Evolutionary conservation across 768 basidiomycete genomes (phyloP), one percentile per base, ranked within the genome.

Genomic region (Suillus fuscotomentosus): DNA sequence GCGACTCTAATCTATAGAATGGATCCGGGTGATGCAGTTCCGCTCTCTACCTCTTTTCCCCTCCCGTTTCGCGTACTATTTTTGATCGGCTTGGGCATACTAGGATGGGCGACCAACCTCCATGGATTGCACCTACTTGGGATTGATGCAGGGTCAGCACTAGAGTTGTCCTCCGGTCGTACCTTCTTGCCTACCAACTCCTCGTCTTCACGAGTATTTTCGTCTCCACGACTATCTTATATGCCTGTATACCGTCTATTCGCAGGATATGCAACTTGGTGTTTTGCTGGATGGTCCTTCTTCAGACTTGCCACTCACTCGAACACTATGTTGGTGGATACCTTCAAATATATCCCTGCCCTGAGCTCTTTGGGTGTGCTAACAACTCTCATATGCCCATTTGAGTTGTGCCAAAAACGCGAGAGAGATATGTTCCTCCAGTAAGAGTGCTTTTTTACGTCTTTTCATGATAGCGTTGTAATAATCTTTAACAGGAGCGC

Each of bases 51-150:
- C 43, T 77, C 78, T 22, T 91, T 97, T 73, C 97, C 97, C 13
- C 83, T 99, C 1, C 97, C 97, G 1, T 98, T 95, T 74, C 91
- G 97, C 66, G 93, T 94, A 31, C 84, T 97, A 64, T 84, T 86
- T 68, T 83, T 97, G 64, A 81, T 86, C 61, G 90, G 92, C 22
- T 69, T 93, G 41, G 95, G 94, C 13, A 85, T 95, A 62, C 79
- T 97, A 5, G 89, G 89, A 66, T 99, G 97, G 95, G 95, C 95
- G 0, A 87, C 89, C 41, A 99, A 99, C 76, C 78, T 99, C 8
- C 96, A 99, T 75, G 86, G 91, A 57, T 86, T 99, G 54, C 81
- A 89, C 67, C 68, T 82, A 13, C 79, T 90, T 17, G 89, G 91
- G 24, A 77, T 99, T 47, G 95, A 99, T 75, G 87, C 86, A 0